These are phyloP conservation scores for Phialocephala subalpina DNA, from an alignment of 2,329 filamentous ascomycete species.

Conservation along the genomic window DNA sequence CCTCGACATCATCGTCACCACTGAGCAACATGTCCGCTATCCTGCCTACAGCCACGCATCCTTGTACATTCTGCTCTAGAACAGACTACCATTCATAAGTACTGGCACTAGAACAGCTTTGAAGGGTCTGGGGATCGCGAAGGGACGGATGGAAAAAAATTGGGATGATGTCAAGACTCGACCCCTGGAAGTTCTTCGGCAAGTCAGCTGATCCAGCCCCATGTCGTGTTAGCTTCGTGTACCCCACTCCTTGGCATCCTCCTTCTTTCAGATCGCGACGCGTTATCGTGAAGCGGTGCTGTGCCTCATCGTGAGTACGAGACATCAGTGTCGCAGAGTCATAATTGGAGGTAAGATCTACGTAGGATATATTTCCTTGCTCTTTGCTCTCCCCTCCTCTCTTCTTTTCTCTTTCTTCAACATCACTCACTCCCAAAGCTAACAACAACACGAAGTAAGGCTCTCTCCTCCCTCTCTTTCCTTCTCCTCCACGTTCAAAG, in stretches of 20 bases:
- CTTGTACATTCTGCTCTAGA: not conserved
- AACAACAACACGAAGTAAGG: not conserved
- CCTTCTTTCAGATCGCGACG: too few species aligned
- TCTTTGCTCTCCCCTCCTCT: not conserved
- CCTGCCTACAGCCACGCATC: not conserved
- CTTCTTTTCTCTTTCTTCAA: not conserved
- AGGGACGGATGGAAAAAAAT: not conserved
- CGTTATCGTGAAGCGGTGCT: too few species aligned
- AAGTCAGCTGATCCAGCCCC: too few species aligned
- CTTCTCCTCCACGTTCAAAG: not conserved
- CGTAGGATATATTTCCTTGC: not conserved
- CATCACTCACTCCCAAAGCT: not conserved
- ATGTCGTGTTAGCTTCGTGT: too few species aligned
- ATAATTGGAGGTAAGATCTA: not conserved
- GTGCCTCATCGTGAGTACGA: too few species aligned
- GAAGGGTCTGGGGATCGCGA: not conserved
- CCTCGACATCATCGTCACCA: slow-evolving; percentile 5
- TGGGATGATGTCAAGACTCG: not conserved
- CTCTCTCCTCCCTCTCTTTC: not conserved
- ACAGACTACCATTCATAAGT: not conserved
- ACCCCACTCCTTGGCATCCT: too few species aligned
- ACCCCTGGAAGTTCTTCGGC: too few species aligned
- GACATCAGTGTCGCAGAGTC: not conserved
- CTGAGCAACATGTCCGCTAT: not conserved
- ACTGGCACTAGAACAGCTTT: not conserved